Conservation (phyloP, 495 filamentous ascomycete genomes). For the Podospora pseudoanserina region DNA sequence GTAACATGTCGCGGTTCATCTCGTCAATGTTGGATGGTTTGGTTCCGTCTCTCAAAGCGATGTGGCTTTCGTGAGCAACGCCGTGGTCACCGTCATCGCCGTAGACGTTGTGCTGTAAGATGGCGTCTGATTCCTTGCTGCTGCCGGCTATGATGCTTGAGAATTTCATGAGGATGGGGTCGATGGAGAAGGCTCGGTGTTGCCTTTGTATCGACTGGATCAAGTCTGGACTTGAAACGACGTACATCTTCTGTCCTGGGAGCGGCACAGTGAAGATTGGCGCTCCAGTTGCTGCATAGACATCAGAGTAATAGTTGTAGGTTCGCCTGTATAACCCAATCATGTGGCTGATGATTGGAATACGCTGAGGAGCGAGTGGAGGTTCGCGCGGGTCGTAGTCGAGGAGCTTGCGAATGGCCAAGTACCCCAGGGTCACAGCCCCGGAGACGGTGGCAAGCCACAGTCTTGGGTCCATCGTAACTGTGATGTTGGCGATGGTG, state of each 20-base stretch:
- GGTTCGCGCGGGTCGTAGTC: conserved; percentile 31
- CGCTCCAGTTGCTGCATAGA: conserved; percentile 13
- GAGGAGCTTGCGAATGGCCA: conserved; percentile 19
- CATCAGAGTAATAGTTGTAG: conserved; percentile 14
- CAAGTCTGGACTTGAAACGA: conserved; percentile 34
- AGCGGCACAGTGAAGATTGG: conserved; percentile 39
- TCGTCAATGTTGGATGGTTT: conserved; percentile 27
- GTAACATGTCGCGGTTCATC: conserved; percentile 37
- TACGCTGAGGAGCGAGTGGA: conserved; percentile 24
- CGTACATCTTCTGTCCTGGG: conserved; percentile 37
- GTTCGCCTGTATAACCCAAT: conserved; percentile 27
- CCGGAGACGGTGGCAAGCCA: conserved; percentile 12
- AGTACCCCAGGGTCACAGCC: conserved; percentile 15
- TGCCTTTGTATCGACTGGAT: conserved; percentile 36
- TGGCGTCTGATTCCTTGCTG: conserved; percentile 26
- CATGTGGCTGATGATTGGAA: conserved; percentile 32
- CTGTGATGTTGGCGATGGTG: background rate
- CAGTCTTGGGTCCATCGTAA: background rate
- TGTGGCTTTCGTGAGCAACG: conserved; percentile 29
- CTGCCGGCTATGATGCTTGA: conserved; percentile 30
- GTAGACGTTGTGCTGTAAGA: background rate
- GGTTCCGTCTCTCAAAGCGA: conserved; percentile 34
- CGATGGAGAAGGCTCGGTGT: conserved; percentile 34
- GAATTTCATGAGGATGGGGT: conserved; percentile 38
- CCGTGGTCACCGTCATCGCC: conserved; percentile 25